phyloP scores from a whole-genome alignment of 768 basidiomycete species.

The Stropharia rugosoannulata region DNA sequence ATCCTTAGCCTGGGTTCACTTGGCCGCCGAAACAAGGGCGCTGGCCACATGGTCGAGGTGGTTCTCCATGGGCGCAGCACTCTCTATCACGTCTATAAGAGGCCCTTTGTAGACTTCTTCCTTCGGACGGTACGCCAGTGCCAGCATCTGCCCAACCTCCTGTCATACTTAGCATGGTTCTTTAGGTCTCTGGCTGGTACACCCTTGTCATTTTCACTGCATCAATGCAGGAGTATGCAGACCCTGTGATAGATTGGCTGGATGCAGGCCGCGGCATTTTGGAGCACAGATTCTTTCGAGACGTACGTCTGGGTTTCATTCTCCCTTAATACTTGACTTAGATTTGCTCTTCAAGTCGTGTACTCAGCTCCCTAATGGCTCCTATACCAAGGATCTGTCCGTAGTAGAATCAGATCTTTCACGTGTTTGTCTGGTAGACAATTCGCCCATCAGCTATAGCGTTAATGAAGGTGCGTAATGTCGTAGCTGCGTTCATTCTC shows the following conservation, averaged over 20 bases:
- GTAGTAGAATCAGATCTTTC: conserved; percentile 88
- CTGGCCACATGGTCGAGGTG: conserved; percentile 91
- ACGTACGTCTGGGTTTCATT: conserved; percentile 50
- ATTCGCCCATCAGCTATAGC: conserved; percentile 90
- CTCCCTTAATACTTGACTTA: conserved; percentile 5
- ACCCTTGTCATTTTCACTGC: conserved; percentile 98
- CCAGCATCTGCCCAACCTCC: conserved; percentile 1
- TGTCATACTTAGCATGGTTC: conserved; percentile 5
- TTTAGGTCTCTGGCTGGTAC: conserved; percentile 95
- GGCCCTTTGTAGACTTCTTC: conserved; percentile 88
- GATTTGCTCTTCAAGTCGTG: conserved; percentile 62
- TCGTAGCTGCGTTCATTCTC: not conserved
- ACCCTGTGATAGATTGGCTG: conserved; percentile 99
- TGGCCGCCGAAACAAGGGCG: conserved; percentile 58
- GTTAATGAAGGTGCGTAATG: conserved; percentile 80
- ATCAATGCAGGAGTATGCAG: conserved; percentile 99
- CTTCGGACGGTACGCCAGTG: conserved; percentile 27
- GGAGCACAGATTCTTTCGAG: conserved; percentile 85
- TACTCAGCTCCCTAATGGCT: conserved; percentile 87
- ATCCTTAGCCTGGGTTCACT: conserved; percentile 59
- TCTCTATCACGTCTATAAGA: conserved; percentile 96
- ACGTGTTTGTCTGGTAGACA: conserved; percentile 94
- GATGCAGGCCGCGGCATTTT: conserved; percentile 94
- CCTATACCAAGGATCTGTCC: conserved; percentile 91
- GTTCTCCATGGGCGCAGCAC: conserved; percentile 86